Evolutionary conservation across 108 stramenopile species (phyloP).

Genomic region (Nitzschia palea): DNA sequence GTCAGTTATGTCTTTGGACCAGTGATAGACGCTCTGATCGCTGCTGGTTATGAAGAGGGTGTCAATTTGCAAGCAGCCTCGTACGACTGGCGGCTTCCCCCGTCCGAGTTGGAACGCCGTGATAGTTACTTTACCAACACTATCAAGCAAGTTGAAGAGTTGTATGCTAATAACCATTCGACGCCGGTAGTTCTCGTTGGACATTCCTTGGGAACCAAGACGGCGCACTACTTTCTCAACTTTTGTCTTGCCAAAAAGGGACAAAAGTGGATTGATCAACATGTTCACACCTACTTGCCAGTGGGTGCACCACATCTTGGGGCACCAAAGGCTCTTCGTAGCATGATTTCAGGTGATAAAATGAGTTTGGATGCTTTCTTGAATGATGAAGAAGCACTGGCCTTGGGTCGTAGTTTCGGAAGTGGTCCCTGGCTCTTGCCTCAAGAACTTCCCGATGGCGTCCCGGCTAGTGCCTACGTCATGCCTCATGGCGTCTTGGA

Average conservation of each 20-base stretch:
- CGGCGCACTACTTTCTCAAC: slow-evolving; percentile 42
- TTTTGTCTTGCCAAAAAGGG: slow-evolving; percentile 28
- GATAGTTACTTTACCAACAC: slow-evolving; percentile 44
- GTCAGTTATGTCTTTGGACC: slow-evolving; percentile 42
- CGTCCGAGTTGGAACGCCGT: slow-evolving; percentile 31
- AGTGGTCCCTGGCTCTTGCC: slow-evolving; percentile 58
- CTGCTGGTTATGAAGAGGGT: slow-evolving; percentile 34
- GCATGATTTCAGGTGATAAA: slow-evolving; percentile 51
- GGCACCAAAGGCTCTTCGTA: slow-evolving; percentile 47
- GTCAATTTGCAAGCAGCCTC: slow-evolving; percentile 42
- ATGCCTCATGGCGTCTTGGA: slow-evolving; percentile 22
- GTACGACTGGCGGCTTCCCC: slow-evolving; percentile 56
- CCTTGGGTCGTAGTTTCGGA: slow-evolving; percentile 56
- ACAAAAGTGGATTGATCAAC: slow-evolving; percentile 51
- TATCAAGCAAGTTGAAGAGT: slow-evolving; percentile 27
- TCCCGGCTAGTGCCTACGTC: slow-evolving; percentile 21
- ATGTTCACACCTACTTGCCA: slow-evolving; percentile 59
- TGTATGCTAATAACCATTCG: slow-evolving; percentile 19
- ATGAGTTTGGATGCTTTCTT: slow-evolving; percentile 66
- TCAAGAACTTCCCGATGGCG: slow-evolving; percentile 17
- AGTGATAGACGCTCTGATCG: slow-evolving; percentile 28
- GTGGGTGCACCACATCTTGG: slow-evolving; percentile 69
- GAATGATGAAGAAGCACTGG: slow-evolving; percentile 47
- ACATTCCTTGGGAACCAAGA: slow-evolving; percentile 39
- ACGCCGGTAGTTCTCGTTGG: slow-evolving; percentile 40